Evolutionary conservation across 306 rosid species (phyloP).

Genomic region (Argentina anserina): DNA sequence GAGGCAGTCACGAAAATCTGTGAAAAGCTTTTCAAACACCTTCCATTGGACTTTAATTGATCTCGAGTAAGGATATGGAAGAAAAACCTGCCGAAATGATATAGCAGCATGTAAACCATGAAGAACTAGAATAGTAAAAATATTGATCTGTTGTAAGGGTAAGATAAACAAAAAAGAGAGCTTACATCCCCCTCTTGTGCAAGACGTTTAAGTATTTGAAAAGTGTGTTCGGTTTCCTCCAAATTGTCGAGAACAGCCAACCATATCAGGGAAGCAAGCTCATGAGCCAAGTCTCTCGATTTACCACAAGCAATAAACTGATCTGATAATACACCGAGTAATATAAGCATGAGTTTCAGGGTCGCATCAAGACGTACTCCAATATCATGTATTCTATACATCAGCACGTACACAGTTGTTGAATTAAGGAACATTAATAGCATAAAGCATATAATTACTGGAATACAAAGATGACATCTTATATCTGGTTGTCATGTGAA

Average conservation of each 20-base stretch:
- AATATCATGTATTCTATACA: neutral
- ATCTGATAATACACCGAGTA: constrained; percentile 39
- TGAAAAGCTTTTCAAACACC: constrained; percentile 87
- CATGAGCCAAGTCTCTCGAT: constrained; percentile 62
- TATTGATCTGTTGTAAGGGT: neutral
- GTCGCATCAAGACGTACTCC: neutral
- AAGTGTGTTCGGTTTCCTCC: constrained; percentile 58
- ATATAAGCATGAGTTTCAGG: neutral
- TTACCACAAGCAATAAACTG: constrained; percentile 77
- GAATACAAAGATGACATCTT: neutral
- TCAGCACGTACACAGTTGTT: neutral
- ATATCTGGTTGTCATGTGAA: neutral
- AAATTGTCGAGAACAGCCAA: constrained; percentile 66
- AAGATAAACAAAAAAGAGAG: neutral
- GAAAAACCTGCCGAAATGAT: constrained; percentile 53
- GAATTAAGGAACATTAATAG: neutral
- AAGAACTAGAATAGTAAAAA: neutral
- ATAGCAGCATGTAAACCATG: neutral
- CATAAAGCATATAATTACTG: neutral
- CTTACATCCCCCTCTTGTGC: constrained; percentile 78
- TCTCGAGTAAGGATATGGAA: constrained; percentile 67
- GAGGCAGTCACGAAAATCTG: constrained; percentile 83
- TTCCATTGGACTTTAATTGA: constrained; percentile 70
- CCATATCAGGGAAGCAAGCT: constrained; percentile 72
- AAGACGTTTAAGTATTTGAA: constrained; percentile 58